phyloP scores from a whole-genome alignment of 306 rosid genomes.

The Castanopsis chinensis region DNA sequence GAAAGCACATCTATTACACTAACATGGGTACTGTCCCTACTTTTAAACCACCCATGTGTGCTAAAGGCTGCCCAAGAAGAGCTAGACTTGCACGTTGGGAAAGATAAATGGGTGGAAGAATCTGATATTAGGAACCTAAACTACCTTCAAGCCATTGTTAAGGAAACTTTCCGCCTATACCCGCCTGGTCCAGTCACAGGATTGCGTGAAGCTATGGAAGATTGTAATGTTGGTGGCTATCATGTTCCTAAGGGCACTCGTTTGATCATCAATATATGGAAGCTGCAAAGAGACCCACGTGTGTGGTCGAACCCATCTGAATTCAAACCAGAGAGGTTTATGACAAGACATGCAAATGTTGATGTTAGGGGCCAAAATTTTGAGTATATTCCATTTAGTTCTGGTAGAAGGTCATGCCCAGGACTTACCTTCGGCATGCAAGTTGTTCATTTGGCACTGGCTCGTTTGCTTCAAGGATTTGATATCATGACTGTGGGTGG shows the following conservation, averaged over 20 bases:
- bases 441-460: background rate
- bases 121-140: background rate
- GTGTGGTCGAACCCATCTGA: background rate
- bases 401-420: background rate
- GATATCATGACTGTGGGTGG: too few species aligned
- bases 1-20: slow-evolving; percentile 30
- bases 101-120: background rate
- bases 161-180: background rate
- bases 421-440: background rate
- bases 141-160: background rate
- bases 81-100: slow-evolving; percentile 24
- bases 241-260: too few species aligned
- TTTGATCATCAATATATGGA: too few species aligned
- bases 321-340: background rate
- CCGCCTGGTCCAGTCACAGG: background rate
- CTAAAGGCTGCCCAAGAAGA: slow-evolving; percentile 35
- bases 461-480: too few species aligned
- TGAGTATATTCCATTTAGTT: background rate
- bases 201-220: background rate
- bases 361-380: background rate
- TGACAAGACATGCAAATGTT: background rate
- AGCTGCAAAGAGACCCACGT: too few species aligned
- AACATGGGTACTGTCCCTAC: slow-evolving; percentile 28
- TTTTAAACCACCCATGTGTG: slow-evolving; percentile 22
- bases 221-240: background rate